Percentiles rank a stretch among this genome's conserved stretches.
phyloP scores from a whole-genome alignment of 1,139 yeast genomes.

The Fermentozyma sake region DNA sequence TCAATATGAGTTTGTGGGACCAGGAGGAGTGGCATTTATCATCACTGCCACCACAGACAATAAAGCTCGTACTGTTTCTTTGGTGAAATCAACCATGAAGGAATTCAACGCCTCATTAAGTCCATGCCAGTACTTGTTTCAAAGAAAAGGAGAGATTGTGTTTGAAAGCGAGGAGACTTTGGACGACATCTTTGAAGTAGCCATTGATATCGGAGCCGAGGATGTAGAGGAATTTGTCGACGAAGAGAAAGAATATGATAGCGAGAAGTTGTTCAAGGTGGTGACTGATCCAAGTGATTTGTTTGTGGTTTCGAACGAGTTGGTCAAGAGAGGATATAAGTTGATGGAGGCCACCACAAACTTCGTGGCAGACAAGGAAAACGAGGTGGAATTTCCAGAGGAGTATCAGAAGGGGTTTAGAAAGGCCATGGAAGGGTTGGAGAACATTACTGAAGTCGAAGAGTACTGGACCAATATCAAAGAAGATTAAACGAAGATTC shows the following conservation, averaged over 20 bases:
- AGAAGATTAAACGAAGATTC: slow-evolving; percentile 8
- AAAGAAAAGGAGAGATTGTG: slow-evolving; percentile 67
- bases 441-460: slow-evolving; percentile 76
- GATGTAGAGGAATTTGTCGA: slow-evolving; percentile 60
- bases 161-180: slow-evolving; percentile 41
- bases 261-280: slow-evolving; percentile 30
- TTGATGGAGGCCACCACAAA: slow-evolving; percentile 70
- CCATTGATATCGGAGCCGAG: slow-evolving; percentile 80
- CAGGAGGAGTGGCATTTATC: slow-evolving; percentile 83
- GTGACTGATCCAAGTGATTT: slow-evolving; percentile 62
- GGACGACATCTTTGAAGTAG: slow-evolving; percentile 67
- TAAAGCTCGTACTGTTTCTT: slow-evolving; percentile 74
- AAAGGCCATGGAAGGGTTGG: slow-evolving; percentile 59
- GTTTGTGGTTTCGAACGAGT: slow-evolving; percentile 53
- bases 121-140: slow-evolving; percentile 76
- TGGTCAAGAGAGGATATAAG: slow-evolving; percentile 52
- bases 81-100: slow-evolving; percentile 70
- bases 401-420: slow-evolving; percentile 49
- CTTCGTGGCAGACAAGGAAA: slow-evolving; percentile 62
- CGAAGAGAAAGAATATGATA: slow-evolving; percentile 38
- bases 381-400: slow-evolving; percentile 49
- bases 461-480: slow-evolving; percentile 62
- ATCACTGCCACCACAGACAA: slow-evolving; percentile 88
- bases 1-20: slow-evolving; percentile 89
- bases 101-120: slow-evolving; percentile 68